Evolutionary conservation across 2,329 filamentous ascomycete genomes (phyloP).

Genomic region (Aspergillus flavus): DNA sequence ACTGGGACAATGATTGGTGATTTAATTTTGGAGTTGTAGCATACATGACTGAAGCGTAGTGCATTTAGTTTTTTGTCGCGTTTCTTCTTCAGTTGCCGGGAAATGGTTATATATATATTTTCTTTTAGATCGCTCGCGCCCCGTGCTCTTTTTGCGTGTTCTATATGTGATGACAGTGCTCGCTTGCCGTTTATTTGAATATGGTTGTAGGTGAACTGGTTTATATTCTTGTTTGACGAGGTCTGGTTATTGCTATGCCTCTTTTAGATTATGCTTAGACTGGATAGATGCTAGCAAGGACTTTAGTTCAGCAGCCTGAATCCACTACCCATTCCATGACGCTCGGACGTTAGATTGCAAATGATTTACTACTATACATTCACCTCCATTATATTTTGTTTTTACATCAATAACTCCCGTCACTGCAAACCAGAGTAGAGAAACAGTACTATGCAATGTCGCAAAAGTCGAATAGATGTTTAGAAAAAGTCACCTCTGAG

Average conservation of each 20-base stretch:
- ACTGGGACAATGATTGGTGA: slow-evolving; percentile 59
- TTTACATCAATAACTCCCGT: neutral
- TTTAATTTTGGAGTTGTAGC: neutral
- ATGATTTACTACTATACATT: neutral
- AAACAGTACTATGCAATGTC: neutral
- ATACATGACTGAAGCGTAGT: neutral
- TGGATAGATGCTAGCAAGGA: neutral
- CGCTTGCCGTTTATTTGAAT: neutral
- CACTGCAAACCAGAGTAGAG: neutral
- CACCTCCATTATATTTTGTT: neutral
- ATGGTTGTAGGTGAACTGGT: neutral
- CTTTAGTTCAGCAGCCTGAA: neutral
- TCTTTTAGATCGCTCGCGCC: neutral
- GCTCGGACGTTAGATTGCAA: neutral
- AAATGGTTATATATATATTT: slow-evolving; percentile 2
- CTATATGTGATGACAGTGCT: neutral
- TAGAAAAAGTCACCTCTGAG: slow-evolving; percentile 38
- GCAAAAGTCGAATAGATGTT: neutral
- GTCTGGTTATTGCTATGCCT: neutral
- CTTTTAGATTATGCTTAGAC: neutral
- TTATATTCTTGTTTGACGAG: neutral
- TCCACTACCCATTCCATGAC: too few relatives aligned
- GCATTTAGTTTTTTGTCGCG: neutral
- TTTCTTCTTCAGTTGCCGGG: neutral
- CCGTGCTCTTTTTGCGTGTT: neutral